These are phyloP conservation scores for Phytophthora lateralis DNA, from an alignment of 352 stramenopile genomes.

Conservation along the genomic window DNA sequence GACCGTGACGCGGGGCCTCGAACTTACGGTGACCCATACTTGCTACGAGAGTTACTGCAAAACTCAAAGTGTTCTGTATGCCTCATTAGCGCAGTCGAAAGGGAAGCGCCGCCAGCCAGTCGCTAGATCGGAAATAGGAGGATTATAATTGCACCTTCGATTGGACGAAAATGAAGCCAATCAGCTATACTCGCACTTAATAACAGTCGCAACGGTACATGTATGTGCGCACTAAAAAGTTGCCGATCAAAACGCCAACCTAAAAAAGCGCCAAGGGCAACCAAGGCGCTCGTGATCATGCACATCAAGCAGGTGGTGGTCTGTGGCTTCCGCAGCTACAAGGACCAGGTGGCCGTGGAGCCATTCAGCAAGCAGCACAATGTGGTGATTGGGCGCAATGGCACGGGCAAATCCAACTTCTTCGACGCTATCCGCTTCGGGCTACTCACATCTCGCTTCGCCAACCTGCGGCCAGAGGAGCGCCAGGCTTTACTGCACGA, in stretches of 20 bases:
- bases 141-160: background rate
- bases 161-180: background rate
- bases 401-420: conserved; percentile 97
- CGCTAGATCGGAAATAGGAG: conserved; percentile 35
- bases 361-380: conserved; percentile 96
- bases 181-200: background rate
- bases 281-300: conserved; percentile 56
- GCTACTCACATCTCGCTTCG: conserved; percentile 93
- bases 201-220: no score
- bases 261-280: background rate
- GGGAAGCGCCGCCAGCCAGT: conserved; percentile 31
- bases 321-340: conserved; percentile 95
- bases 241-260: background rate
- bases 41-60: conserved; percentile 80
- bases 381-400: conserved; percentile 98
- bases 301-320: conserved; percentile 97
- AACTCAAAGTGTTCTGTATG: conserved; percentile 68
- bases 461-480: conserved; percentile 92
- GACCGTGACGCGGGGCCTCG: conserved; percentile 96
- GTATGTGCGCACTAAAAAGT: no score
- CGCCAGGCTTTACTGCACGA: conserved; percentile 96
- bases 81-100: background rate
- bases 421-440: conserved; percentile 99
- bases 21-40: conserved; percentile 99
- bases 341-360: conserved; percentile 89